Conservation (phyloP, 345 rosid genomes). For the Acer saccharum region DNA sequence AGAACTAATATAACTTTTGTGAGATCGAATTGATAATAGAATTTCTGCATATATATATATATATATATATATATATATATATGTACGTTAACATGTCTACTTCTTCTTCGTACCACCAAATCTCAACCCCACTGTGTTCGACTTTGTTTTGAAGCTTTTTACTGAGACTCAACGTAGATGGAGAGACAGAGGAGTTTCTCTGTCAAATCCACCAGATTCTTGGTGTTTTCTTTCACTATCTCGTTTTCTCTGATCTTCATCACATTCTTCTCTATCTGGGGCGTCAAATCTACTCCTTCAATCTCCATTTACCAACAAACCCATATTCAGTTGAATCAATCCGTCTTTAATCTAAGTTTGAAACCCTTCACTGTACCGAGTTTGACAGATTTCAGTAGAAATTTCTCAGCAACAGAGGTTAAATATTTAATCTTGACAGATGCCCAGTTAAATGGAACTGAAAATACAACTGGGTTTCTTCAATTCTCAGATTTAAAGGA, state of each 20-base stretch:
- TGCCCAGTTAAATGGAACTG: constrained; percentile 32
- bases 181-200: constrained; percentile 84
- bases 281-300: constrained; percentile 54
- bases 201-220: constrained; percentile 59
- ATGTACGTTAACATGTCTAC: background rate
- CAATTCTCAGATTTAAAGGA: constrained; percentile 23
- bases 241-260: constrained; percentile 63
- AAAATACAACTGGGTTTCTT: constrained; percentile 48
- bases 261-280: constrained; percentile 53
- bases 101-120: constrained; percentile 6
- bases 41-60: too few species aligned
- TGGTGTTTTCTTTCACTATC: constrained; percentile 49
- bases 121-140: background rate
- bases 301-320: constrained; percentile 37
- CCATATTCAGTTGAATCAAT: constrained; percentile 39
- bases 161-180: constrained; percentile 33
- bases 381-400: constrained; percentile 24
- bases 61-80: background rate
- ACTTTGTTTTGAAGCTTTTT: constrained; percentile 13
- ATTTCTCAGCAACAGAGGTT: constrained; percentile 30
- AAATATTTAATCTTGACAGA: constrained; percentile 35
- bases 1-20: too few species aligned
- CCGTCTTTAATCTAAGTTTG: constrained; percentile 23
- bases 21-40: too few species aligned
- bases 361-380: constrained; percentile 31